Evolutionary conservation across 352 stramenopile species (phyloP).

Genomic region (Phytophthora pini): DNA sequence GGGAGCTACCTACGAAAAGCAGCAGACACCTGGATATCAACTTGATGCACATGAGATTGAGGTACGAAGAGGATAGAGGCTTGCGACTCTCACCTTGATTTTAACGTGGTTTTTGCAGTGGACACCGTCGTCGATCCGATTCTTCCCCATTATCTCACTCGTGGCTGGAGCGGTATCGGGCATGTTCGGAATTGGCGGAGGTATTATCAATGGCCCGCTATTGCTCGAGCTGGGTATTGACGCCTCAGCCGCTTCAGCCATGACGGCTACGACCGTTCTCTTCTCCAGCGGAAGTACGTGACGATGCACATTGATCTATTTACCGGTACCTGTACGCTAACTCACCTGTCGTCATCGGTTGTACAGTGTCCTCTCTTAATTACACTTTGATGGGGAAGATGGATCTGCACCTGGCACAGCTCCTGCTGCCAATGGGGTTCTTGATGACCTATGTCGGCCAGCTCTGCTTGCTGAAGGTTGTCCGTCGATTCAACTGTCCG

Average conservation of each 20-base stretch:
- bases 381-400: slow-evolving; percentile 59
- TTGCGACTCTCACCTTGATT: background rate
- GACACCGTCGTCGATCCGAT: slow-evolving; percentile 55
- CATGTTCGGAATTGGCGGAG: slow-evolving; percentile 96
- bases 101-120: background rate
- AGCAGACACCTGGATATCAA: slow-evolving; percentile 56
- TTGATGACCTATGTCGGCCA: slow-evolving; percentile 64
- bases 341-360: background rate
- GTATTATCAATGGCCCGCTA: slow-evolving; percentile 95
- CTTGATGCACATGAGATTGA: slow-evolving; percentile 53
- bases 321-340: too few species aligned
- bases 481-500: slow-evolving; percentile 65
- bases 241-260: slow-evolving; percentile 61
- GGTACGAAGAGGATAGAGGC: slow-evolving; percentile 17
- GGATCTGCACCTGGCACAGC: slow-evolving; percentile 50
- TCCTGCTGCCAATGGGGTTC: slow-evolving; percentile 68
- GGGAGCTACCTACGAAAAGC: slow-evolving; percentile 48
- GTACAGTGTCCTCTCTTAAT: slow-evolving; percentile 40
- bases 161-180: slow-evolving; percentile 48
- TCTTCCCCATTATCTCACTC: slow-evolving; percentile 92
- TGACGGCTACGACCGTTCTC: slow-evolving; percentile 60
- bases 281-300: slow-evolving; percentile 44
- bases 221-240: slow-evolving; percentile 77
- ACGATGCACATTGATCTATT: too few species aligned
- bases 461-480: slow-evolving; percentile 52